A percentile compares a stretch with the other conserved stretches of the same genome.
Evolutionary conservation across 1,284 basidiomycete genomes (phyloP).

Genomic region (Retiboletus flavoniger): DNA sequence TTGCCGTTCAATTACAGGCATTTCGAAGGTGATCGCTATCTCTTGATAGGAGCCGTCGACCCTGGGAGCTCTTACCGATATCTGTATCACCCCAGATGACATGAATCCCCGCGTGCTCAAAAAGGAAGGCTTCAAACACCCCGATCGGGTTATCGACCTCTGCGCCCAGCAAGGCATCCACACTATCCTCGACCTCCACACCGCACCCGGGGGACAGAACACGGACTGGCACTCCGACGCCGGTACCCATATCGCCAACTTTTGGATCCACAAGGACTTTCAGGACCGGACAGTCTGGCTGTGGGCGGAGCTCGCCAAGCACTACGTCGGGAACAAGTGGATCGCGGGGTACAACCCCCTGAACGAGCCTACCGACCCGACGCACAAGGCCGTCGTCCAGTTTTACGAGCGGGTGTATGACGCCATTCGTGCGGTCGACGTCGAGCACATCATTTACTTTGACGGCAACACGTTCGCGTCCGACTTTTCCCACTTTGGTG

Average conservation of each 20-base stretch:
- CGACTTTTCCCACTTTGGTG: slow-evolving; percentile 71
- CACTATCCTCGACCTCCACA: slow-evolving; percentile 63
- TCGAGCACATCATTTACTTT: slow-evolving; percentile 62
- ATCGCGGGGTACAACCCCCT: slow-evolving; percentile 71
- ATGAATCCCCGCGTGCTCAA: slow-evolving; percentile 64
- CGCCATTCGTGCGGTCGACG: slow-evolving; percentile 67
- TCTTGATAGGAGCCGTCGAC: background rate
- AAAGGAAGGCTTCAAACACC: slow-evolving; percentile 59
- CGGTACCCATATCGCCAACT: slow-evolving; percentile 54
- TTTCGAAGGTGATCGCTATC: slow-evolving; percentile 50
- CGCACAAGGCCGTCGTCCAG: slow-evolving; percentile 48
- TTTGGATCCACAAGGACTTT: slow-evolving; percentile 77
- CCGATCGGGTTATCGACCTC: slow-evolving; percentile 57
- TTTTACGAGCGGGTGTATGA: slow-evolving; percentile 65
- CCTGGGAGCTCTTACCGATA: background rate
- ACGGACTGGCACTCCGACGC: slow-evolving; percentile 55
- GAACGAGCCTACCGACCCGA: slow-evolving; percentile 73
- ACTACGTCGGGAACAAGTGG: slow-evolving; percentile 69
- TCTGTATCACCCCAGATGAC: slow-evolving; percentile 44
- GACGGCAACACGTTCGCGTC: slow-evolving; percentile 76
- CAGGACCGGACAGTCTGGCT: slow-evolving; percentile 70
- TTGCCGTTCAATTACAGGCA: slow-evolving; percentile 67
- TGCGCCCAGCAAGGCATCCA: slow-evolving; percentile 60
- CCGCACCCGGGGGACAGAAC: slow-evolving; percentile 61
- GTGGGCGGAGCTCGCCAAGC: slow-evolving; percentile 65